Base-by-base conservation (phyloP, 2,329 filamentous ascomycete genomes). In the Pseudogymnoascus sp. region DNA sequence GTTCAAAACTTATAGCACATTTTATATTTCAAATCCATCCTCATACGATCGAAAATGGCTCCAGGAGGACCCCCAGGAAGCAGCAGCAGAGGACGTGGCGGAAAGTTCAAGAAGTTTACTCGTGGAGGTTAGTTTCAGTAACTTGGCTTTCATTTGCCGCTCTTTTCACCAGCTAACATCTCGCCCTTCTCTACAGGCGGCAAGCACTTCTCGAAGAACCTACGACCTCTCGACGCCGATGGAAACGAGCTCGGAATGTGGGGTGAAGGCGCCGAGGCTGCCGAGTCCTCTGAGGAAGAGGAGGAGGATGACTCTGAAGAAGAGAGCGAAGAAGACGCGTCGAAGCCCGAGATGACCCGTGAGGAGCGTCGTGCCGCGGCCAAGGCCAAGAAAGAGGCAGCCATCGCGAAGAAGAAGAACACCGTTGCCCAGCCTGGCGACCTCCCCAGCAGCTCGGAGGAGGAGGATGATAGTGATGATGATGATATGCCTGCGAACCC, bases 91-190 rank as follows among this genome's bases (percentile, higher is more conserved):
- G 91, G 90, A 68, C 89, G 92, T 72, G 91, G 89, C 70, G 91
- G 92, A 76, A 97, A 97, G 78, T 96, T 93, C 75, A 89, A 86
- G 79, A 97, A 97, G 80, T 91, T 88, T 67, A 91, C 90, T 68
- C 84, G 93, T 77, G 93, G 93, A 81, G 92, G 93, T 93, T 77
- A 68, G 82, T 70, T 58, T 66, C 63, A 47, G 18, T 20, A 12
- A 38, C 57, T 60, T 28, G 6, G 12, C 20, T 16, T 38, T 6
- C 30, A 32, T 61, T 22, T 20, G n/a, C 25, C 30, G 14, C 39
- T 57, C 12, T 14, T 14, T n/a, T 57, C 57, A 57, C 20, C 57
- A 58, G 63, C 61, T 65, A 41, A 70, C 68, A 67, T 50, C 68
- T 41, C 25, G 20, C 18, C 16, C 28, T 54, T 60, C 28, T 43